A percentile compares a stretch with the other conserved stretches of the same genome.
Evolutionary conservation across 495 filamentous ascomycete genomes (phyloP).

Genomic region (Penicillium taxi): DNA sequence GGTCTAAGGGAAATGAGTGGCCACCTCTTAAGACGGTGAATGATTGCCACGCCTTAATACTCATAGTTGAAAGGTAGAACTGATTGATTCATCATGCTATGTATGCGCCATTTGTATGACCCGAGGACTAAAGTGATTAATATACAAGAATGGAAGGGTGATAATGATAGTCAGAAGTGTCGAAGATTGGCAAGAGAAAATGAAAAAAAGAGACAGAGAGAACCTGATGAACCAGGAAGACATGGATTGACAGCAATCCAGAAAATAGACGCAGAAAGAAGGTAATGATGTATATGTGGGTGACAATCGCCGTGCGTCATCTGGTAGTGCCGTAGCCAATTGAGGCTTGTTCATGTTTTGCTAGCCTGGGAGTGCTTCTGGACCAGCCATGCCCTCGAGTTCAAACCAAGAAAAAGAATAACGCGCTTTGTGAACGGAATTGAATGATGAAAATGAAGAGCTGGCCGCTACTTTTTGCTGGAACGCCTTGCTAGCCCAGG

Average conservation of each 20-base stretch:
- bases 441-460: constrained; percentile 6
- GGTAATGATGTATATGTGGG: constrained; percentile 1
- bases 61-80: constrained; percentile 1
- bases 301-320: background rate
- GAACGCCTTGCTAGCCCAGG: constrained; percentile 9
- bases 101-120: constrained; percentile 15
- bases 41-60: too few relatives aligned
- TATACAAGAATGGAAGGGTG: constrained; percentile 12
- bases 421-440: constrained; percentile 1
- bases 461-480: constrained; percentile 13
- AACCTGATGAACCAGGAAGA: background rate
- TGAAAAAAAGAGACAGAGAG: constrained; percentile 1
- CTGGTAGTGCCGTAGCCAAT: constrained; percentile 1
- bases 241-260: constrained; percentile 4
- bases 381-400: constrained; percentile 19
- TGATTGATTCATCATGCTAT: constrained; percentile 15
- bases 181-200: constrained; percentile 2
- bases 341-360: background rate
- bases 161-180: constrained; percentile 7
- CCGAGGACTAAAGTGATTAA: constrained; percentile 10
- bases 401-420: constrained; percentile 4
- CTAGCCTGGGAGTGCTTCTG: constrained; percentile 6
- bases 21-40: too few relatives aligned
- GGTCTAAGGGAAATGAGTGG: too few relatives aligned
- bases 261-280: constrained; percentile 1